Evolutionary conservation across 208 protist species (phyloP).

Genomic region (Tritrichomonas musculus): DNA sequence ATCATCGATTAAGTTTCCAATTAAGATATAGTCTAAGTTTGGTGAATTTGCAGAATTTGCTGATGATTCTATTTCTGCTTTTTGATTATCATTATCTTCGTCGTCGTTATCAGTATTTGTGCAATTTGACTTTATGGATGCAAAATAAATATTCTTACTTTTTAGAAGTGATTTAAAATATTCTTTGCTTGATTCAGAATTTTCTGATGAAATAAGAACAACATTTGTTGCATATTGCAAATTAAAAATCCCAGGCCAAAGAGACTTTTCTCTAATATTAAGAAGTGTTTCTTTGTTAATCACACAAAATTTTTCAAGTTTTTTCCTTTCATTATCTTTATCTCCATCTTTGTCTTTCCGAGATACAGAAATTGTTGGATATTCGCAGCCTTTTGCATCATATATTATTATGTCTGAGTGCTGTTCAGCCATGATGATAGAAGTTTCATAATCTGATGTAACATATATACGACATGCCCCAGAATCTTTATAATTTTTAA

Average conservation of each 20-base stretch:
- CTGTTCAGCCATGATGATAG: not conserved
- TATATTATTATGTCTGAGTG: not conserved
- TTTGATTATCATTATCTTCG: not conserved
- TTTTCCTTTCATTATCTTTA: not conserved
- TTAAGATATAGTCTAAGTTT: not conserved
- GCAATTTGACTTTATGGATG: no score
- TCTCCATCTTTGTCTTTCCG: no score
- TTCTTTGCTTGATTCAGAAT: not conserved
- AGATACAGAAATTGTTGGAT: not conserved
- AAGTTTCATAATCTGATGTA: not conserved
- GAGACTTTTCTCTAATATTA: not conserved
- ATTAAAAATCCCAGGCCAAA: not conserved
- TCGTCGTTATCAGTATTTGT: not conserved
- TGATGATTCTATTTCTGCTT: not conserved
- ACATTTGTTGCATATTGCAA: not conserved
- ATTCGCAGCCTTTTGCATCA: not conserved
- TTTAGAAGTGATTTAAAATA: not conserved
- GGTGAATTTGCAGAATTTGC: not conserved
- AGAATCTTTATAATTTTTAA: not conserved
- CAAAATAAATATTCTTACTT: not conserved
- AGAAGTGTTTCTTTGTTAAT: not conserved
- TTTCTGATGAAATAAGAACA: not conserved
- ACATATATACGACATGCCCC: not conserved
- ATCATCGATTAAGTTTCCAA: not conserved
- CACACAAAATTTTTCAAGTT: constrained; percentile 20